Evolutionary conservation across 768 basidiomycete species (phyloP), one percentile per base, ranked within the genome.

Genomic region (Pisolithus microcarpus): DNA sequence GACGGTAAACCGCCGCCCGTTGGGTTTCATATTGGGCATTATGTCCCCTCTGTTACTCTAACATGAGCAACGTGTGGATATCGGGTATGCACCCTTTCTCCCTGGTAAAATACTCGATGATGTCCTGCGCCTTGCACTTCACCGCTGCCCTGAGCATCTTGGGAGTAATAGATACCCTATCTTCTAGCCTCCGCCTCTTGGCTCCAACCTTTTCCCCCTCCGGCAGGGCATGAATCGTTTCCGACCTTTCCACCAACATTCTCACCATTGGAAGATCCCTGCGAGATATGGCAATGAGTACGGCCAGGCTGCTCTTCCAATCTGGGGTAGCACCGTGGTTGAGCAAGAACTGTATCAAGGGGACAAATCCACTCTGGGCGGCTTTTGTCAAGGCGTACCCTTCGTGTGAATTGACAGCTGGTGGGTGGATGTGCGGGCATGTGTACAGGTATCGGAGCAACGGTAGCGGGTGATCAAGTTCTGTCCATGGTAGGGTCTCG

Each of bases 371-470:
- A 0, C 78, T 81, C 36, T 83, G 73, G 1, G 91, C 87, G 1
- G 93, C 91, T 56, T 79, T 82, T 15, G 81, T 82, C 38, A 96
- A 79, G 0, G 86, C 84, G 61, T 93, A 96, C 1, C 93, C 94
- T 3, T 78, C 74, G 64, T 88, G 75, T 7, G 87, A 79, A 64
- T 94, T 80, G 11, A 75, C 61, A 28, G 82, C 70, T 1, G 81
- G 77, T 1, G 58, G 50, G 19, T 74, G 58, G 16, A 75, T 61
- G 7, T 61, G 66, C 6, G 76, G 69, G 38, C 61, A 59, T 21
- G 61, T 52, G 58, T 77, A 82, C 16, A 90, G 69, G 57, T 78
- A 78, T 38, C 71, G 76, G 4, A 91, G 75, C 48, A 85, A 77
- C 0, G 85, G 83, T 5, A 90, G 59, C 1, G 84, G 85, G 2